Conservation (phyloP, 2,329 filamentous ascomycete genomes). For the Paraphaeosphaeria sporulosa region DNA sequence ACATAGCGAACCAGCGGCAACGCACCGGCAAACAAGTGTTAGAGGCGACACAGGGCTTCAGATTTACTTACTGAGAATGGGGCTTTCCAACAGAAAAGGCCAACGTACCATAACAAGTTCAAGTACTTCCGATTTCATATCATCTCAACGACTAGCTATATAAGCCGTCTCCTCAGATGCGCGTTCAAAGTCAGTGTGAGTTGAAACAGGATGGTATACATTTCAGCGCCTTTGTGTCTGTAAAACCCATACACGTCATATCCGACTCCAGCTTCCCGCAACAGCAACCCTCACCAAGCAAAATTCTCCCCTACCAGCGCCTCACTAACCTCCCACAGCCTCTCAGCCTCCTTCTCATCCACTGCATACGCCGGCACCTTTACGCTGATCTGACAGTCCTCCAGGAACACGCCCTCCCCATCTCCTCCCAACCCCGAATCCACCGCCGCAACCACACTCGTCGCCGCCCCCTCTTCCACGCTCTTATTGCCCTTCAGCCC, state of each 20-base stretch:
- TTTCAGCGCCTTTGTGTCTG: no score
- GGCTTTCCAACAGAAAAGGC: background rate
- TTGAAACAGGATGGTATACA: no score
- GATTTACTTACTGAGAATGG: constrained; percentile 52
- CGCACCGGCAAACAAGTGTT: constrained; percentile 57
- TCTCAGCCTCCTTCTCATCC: constrained; percentile 30
- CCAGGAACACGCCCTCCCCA: constrained; percentile 22
- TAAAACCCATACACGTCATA: background rate
- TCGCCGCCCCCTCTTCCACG: constrained; percentile 46
- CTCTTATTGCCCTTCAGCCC: constrained; percentile 29
- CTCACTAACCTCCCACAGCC: constrained; percentile 33
- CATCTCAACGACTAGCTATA: background rate
- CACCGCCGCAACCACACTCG: constrained; percentile 42
- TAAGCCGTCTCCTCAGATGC: background rate
- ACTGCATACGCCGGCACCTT: constrained; percentile 25
- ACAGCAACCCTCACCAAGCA: constrained; percentile 16
- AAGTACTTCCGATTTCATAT: background rate
- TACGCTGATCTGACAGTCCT: constrained; percentile 7
- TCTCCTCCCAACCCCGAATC: constrained; percentile 36
- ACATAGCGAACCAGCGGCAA: constrained; percentile 59
- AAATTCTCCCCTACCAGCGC: constrained; percentile 21
- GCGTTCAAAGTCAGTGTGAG: no score
- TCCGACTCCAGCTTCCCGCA: background rate
- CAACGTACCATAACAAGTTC: background rate
- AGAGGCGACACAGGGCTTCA: constrained; percentile 58